Base-by-base conservation (phyloP, 495 filamentous ascomycete species). In the Halenospora varia region DNA sequence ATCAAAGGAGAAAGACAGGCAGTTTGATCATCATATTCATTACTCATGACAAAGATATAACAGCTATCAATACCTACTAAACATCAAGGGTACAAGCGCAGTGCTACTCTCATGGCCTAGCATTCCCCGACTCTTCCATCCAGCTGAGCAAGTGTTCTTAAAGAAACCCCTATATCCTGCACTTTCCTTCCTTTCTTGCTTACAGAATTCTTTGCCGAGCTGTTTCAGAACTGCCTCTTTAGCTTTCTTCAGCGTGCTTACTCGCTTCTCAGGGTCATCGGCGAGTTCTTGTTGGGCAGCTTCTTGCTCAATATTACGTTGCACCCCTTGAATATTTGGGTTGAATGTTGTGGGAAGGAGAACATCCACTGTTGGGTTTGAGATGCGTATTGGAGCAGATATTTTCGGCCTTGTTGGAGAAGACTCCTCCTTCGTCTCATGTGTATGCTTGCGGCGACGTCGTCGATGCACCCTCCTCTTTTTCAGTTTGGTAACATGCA, bases 71-170 rank as follows among this genome's bases (percentile, higher is more conserved):
- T 58, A 67, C 55, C 77, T 71, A 68, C 74, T 78, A 55, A 80
- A 78, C 62, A 81, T 73, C 53, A 81, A 67, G 59, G 78, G 78
- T 50, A 80, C 78, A 60, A 75, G 45, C 24, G 66, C 68, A 17
- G 61, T 59, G 25, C 48, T 59, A 46, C 71, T 73, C 64, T 72
- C 64, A 40, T 67, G 66, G 17, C 71, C 73, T 62, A 77, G 58
- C 47, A 72, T 71, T 50, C 69, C 56, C 39, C 71, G 67, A 26
- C 73, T 72, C 56, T 74, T 76, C 15, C 74, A 77, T 60, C 47
- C 73, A 56, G 20, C 64, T 44, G 69, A 49, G 63, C 64, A 64
- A 62, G 70, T 48, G 54, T 58, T 56, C 57, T 65, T 49, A 56
- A 65, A 59, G 59, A 68, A 54, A 50, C 66, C 68, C 25, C 59